Percentiles rank a stretch among this genome's conserved stretches.
phyloP scores from a whole-genome alignment of 805 yeast genomes.

The Komagataella populi region DNA sequence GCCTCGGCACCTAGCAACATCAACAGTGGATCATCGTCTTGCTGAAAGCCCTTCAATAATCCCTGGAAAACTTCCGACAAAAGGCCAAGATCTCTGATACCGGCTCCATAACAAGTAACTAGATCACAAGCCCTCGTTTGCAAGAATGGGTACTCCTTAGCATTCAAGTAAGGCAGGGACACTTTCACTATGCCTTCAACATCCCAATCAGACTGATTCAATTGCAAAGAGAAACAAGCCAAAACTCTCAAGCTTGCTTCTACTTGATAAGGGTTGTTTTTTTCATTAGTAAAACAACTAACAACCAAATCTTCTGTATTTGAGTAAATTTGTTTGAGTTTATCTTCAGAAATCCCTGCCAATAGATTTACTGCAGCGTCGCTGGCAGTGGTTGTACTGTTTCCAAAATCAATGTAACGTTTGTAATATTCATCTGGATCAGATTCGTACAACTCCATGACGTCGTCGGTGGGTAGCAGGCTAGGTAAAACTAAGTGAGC shows the following conservation, averaged over 20 bases:
- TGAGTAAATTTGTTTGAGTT: neutral
- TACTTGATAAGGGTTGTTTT: conserved; percentile 26
- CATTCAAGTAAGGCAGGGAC: conserved; percentile 42
- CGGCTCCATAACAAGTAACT: conserved; percentile 17
- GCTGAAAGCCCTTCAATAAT: conserved; percentile 20
- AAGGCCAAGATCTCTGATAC: conserved; percentile 13
- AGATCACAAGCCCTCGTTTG: conserved; percentile 60
- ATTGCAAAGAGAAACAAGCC: conserved; percentile 47
- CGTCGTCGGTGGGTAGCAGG: conserved; percentile 58
- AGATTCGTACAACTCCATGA: conserved; percentile 64
- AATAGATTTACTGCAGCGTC: conserved; percentile 18
- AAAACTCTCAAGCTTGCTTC: conserved; percentile 72
- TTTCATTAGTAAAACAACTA: neutral
- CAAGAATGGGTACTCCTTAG: conserved; percentile 42
- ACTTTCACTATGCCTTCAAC: conserved; percentile 32
- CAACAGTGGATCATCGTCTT: conserved; percentile 29
- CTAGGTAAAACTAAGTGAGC: conserved; percentile 70
- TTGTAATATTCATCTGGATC: conserved; percentile 91
- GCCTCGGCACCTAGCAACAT: conserved; percentile 41
- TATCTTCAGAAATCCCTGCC: neutral
- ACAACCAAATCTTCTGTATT: neutral
- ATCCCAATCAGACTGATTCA: conserved; percentile 48
- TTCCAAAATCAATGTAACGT: neutral
- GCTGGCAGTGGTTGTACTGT: conserved; percentile 26
- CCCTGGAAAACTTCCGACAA: conserved; percentile 20